Evolutionary conservation across 352 stramenopile species (phyloP).

Genomic region (Globisporangium echinulatum): DNA sequence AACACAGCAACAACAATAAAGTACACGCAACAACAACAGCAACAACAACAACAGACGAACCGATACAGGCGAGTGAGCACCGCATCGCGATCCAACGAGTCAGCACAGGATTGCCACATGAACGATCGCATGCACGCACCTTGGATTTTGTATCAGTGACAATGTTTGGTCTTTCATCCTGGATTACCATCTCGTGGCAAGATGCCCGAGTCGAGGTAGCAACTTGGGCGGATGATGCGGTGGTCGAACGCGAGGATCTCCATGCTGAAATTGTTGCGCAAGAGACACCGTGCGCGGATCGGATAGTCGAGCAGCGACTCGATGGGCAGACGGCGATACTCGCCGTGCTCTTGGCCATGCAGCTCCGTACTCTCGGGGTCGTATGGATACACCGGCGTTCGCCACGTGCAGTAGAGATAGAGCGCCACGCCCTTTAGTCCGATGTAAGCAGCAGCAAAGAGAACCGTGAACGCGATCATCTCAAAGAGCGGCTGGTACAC

Average conservation of each 20-base stretch:
- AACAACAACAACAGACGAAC: constrained; percentile 1
- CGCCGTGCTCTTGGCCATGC: constrained; percentile 7
- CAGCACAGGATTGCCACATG: neutral
- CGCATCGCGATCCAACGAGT: neutral
- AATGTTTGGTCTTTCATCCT: neutral
- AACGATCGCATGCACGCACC: constrained; percentile 39
- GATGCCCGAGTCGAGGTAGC: constrained; percentile 11
- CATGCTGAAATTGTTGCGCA: constrained; percentile 13
- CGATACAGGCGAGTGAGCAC: neutral
- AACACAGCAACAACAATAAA: neutral
- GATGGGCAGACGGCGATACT: constrained; percentile 12
- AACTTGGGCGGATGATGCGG: constrained; percentile 8
- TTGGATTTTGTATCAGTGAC: constrained; percentile 24
- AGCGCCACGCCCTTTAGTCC: neutral
- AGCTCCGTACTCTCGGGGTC: constrained; percentile 1
- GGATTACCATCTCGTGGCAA: constrained; percentile 7
- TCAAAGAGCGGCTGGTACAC: constrained; percentile 18
- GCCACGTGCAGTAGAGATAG: neutral
- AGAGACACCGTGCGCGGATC: constrained; percentile 7
- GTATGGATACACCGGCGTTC: neutral
- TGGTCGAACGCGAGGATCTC: constrained; percentile 9
- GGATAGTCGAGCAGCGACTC: constrained; percentile 12
- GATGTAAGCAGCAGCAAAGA: constrained; percentile 4
- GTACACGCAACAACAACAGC: constrained; percentile 2
- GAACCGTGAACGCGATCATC: constrained; percentile 4